Evolutionary conservation across 441 rosid genomes (phyloP), one percentile per base, ranked within the genome.

Genomic region (Corymbia citriodora): DNA sequence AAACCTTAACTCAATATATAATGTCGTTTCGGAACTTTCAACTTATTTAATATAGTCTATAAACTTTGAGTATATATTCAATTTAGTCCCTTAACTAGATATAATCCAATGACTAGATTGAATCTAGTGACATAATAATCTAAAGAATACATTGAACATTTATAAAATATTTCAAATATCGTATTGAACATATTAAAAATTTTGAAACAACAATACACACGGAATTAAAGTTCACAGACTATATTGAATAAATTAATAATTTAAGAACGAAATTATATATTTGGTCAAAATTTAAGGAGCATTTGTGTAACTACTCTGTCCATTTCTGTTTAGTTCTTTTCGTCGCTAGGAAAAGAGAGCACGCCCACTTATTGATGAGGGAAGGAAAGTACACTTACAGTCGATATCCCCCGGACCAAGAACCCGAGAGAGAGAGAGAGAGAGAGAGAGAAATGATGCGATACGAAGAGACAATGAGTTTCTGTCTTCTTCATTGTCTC

Each of bases 391-490:
- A 79, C n/a, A 45, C 85, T 79, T 40, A 57, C n/a, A 40, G 83
- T 21, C 3, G 2, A 79, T 45, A 13, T 79, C 85, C n/a, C 23
- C 10, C n/a, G 15, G 27, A 7, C 52, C 85, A 23, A 79, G 16
- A 45, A 23, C 85, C 17, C 1, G 29, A 12, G 49, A 33, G 72
- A 19, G 81, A 18, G 12, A 31, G 4, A 19, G 82, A 72, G 82
- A 3, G 50, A 40, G 52, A 89, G 89, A 57, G 88, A 93, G 94
- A 89, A 88, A 95, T 95, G 97, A 95, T 93, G 96, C 94, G 93
- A 54, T 93, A 68, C 95, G 94, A 89, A 92, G 96, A 95, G 92
- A 96, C 90, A n/a, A 16, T 49, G 13, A 87, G 19, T 52, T 68
- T 53, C 27, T 68, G n/a, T 54, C 65, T 89, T 13, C 68, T 52